Evolutionary conservation across 345 rosid genomes (phyloP).

Genomic region (Mangifera indica): DNA sequence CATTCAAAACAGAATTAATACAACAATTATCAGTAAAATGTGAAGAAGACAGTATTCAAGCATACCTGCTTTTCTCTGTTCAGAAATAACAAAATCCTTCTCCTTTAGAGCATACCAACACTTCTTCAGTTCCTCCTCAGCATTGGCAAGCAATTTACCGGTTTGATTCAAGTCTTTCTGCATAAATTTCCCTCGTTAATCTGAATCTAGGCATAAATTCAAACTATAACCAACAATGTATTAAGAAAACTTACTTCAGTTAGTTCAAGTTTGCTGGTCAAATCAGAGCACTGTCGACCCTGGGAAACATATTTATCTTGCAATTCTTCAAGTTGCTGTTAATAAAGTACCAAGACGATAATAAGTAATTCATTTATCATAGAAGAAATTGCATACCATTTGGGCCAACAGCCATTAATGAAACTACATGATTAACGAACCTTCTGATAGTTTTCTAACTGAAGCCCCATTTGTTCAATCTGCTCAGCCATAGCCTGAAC

Average conservation of each 20-base stretch:
- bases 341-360: constrained; percentile 9
- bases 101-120: constrained; percentile 71
- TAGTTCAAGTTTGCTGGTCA: constrained; percentile 64
- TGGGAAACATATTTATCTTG: constrained; percentile 66
- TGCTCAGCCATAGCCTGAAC: constrained; percentile 88
- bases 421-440: constrained; percentile 38
- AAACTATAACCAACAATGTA: background rate
- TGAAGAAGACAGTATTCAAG: constrained; percentile 1
- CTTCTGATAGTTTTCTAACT: constrained; percentile 71
- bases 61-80: constrained; percentile 88
- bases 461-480: constrained; percentile 79
- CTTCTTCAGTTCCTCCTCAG: constrained; percentile 78
- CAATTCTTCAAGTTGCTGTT: constrained; percentile 82
- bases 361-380: background rate
- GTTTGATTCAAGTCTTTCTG: constrained; percentile 76
- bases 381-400: background rate
- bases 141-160: constrained; percentile 50
- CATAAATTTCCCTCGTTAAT: constrained; percentile 4
- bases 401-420: background rate
- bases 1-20: constrained; percentile 15
- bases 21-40: background rate
- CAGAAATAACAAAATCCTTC: constrained; percentile 79
- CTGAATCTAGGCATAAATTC: background rate
- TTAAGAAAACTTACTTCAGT: constrained; percentile 57
- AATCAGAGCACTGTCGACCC: constrained; percentile 64